Conservation (phyloP, 2,329 filamentous ascomycete genomes). For the Cucurbitaria berberidis region DNA sequence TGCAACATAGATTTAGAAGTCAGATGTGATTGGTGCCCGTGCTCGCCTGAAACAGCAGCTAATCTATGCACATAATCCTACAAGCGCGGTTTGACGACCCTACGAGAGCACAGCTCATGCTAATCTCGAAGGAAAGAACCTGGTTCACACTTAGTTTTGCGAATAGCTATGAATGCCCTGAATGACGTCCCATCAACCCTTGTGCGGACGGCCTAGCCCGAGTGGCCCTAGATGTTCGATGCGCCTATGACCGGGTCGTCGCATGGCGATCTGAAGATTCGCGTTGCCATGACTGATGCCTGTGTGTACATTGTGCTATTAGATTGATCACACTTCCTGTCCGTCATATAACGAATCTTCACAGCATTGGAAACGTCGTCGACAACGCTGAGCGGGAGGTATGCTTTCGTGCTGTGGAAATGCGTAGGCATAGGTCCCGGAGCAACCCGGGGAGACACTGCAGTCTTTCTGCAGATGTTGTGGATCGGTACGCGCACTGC, state of each 20-base stretch:
- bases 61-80: constrained; percentile 8
- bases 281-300: not conserved
- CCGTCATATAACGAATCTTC: not conserved
- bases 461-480: not conserved
- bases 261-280: not conserved
- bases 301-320: not conserved
- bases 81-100: constrained; percentile 7
- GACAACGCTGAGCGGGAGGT: not conserved
- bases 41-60: constrained; percentile 16
- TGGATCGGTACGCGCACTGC: not conserved
- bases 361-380: not conserved
- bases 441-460: not conserved
- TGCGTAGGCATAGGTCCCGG: not conserved
- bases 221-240: not conserved
- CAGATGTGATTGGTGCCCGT: constrained; percentile 14
- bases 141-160: not conserved
- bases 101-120: not conserved
- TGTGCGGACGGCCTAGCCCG: not conserved
- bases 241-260: not conserved
- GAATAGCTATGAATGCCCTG: not conserved
- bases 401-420: not conserved
- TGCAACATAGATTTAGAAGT: constrained; percentile 5
- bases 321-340: not conserved
- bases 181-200: not conserved
- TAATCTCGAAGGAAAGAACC: not conserved